Percentiles rank a stretch among this genome's conserved stretches.
phyloP scores from a whole-genome alignment of 768 basidiomycete genomes.

The Lepiota brunneoincarnata region DNA sequence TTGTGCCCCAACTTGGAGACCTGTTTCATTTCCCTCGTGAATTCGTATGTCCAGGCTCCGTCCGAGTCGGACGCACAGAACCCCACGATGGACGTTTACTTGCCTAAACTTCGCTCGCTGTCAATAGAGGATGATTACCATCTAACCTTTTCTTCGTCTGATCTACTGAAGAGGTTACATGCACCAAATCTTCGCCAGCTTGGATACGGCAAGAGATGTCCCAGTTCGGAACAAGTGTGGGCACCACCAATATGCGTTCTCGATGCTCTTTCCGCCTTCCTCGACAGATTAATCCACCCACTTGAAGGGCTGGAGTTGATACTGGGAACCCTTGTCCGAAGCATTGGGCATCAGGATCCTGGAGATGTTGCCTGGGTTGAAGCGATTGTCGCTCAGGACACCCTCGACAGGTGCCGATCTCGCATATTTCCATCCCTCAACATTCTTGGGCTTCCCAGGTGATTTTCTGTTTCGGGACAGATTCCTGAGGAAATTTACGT shows the following conservation, averaged over 20 bases:
- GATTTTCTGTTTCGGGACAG: no score
- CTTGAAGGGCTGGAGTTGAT: not conserved
- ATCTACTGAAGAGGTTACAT: not conserved
- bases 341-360: not conserved
- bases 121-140: not conserved
- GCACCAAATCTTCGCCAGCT: not conserved
- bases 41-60: no score
- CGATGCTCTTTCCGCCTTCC: not conserved
- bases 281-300: not conserved
- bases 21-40: not conserved
- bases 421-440: no score
- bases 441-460: no score
- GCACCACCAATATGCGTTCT: not conserved
- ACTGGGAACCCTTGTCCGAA: not conserved
- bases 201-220: not conserved
- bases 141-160: no score
- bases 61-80: not conserved
- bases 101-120: not conserved
- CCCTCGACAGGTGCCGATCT: not conserved
- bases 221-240: no score
- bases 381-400: conserved; percentile 1
- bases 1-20: conserved; percentile 2
- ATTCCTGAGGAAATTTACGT: no score
- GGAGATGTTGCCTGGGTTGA: not conserved
- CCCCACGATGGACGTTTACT: not conserved